Evolutionary conservation across 2,329 filamentous ascomycete genomes (phyloP).

Genomic region (Shiraia sp.): DNA sequence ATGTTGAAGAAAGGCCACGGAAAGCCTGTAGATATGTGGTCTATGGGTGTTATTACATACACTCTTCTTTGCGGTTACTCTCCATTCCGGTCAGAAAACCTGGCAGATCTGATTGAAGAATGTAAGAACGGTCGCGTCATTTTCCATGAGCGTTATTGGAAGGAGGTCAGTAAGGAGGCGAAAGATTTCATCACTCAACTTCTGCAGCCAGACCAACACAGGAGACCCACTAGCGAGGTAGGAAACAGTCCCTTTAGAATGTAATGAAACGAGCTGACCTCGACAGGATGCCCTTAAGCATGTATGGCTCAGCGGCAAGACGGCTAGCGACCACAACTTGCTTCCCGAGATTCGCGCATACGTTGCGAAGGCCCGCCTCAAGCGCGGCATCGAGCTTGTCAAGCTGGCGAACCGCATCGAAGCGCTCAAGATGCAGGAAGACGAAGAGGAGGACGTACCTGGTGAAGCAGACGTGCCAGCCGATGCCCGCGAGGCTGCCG

Average conservation of each 20-base stretch:
- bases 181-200: slow-evolving; percentile 90
- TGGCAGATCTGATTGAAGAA: slow-evolving; percentile 92
- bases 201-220: slow-evolving; percentile 75
- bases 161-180: slow-evolving; percentile 91
- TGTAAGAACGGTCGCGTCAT: slow-evolving; percentile 82
- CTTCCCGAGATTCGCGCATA: slow-evolving; percentile 95
- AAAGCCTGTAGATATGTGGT: slow-evolving; percentile 99
- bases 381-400: slow-evolving; percentile 92
- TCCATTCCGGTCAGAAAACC: slow-evolving; percentile 92
- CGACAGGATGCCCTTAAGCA: slow-evolving; percentile 74
- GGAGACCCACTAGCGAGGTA: slow-evolving; percentile 78
- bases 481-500: slow-evolving; percentile 62
- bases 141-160: slow-evolving; percentile 99
- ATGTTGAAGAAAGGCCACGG: slow-evolving; percentile 98
- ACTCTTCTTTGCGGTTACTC: slow-evolving; percentile 97
- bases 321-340: slow-evolving; percentile 93
- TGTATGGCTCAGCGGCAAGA: slow-evolving; percentile 88
- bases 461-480: slow-evolving; percentile 64
- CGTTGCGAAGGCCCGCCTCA: slow-evolving; percentile 87
- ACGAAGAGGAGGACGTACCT: slow-evolving; percentile 74
- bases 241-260: slow-evolving; percentile 19
- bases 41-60: slow-evolving; percentile 97
- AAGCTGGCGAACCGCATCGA: slow-evolving; percentile 96
- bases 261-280: slow-evolving; percentile 16
- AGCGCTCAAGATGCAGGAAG: slow-evolving; percentile 88